Evolutionary conservation across 1,284 basidiomycete species (phyloP).

Genomic region (Cutaneotrichosporon curvatum): DNA sequence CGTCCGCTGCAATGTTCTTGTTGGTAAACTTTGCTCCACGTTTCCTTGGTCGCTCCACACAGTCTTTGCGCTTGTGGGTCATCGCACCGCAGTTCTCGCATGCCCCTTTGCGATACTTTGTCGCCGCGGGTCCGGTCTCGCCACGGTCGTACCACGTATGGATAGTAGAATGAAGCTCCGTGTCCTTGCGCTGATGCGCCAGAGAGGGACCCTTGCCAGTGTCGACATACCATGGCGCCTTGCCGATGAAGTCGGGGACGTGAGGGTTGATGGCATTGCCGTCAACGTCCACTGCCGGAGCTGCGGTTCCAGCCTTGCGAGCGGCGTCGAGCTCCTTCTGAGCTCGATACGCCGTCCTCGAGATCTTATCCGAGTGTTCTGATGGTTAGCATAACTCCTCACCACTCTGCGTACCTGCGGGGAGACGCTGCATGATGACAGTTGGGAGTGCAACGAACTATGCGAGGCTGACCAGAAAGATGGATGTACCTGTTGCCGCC

Average conservation of each 20-base stretch:
- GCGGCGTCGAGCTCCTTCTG: slow-evolving; percentile 89
- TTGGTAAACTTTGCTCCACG: slow-evolving; percentile 92
- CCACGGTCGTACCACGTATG: slow-evolving; percentile 91
- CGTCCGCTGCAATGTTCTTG: slow-evolving; percentile 84
- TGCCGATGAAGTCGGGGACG: slow-evolving; percentile 82
- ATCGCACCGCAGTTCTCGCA: slow-evolving; percentile 98
- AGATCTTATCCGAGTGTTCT: slow-evolving; percentile 57
- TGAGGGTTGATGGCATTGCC: slow-evolving; percentile 96
- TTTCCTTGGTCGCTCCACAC: slow-evolving; percentile 90
- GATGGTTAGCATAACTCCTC: not conserved
- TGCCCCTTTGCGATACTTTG: slow-evolving; percentile 93
- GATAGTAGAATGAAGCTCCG: slow-evolving; percentile 62
- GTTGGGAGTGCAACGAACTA: not conserved
- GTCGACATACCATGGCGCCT: slow-evolving; percentile 98
- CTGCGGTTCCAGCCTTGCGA: slow-evolving; percentile 47
- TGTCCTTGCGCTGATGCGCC: slow-evolving; percentile 64
- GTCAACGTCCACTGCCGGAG: slow-evolving; percentile 81
- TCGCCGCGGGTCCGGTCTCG: slow-evolving; percentile 78
- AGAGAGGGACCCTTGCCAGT: slow-evolving; percentile 74
- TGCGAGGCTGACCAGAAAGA: no score
- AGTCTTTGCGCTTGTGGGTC: slow-evolving; percentile 86
- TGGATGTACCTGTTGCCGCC: no score
- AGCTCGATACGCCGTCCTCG: slow-evolving; percentile 82
- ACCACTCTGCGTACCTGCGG: slow-evolving; percentile 11
- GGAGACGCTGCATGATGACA: slow-evolving; percentile 22